Conservation (phyloP, 2,329 filamentous ascomycete genomes). For the Dryadomyces quercivorus region DNA sequence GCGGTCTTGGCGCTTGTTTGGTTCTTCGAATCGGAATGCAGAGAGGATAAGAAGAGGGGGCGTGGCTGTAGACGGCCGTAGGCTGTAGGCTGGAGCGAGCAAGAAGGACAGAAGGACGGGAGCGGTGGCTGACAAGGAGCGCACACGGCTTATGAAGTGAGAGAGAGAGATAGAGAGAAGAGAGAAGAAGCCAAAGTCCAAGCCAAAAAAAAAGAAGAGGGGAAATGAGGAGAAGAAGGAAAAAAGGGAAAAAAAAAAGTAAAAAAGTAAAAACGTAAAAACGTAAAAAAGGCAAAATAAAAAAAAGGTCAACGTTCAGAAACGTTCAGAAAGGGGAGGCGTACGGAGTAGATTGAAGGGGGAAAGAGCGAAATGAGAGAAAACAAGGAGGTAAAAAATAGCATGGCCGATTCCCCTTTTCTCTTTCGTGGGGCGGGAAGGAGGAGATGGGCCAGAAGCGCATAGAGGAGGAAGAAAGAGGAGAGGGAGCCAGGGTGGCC, state of each 20-base stretch:
- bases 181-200: too few relatives aligned
- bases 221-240: not conserved
- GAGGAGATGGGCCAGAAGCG: not conserved
- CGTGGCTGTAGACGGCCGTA: not conserved
- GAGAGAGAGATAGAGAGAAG: not conserved
- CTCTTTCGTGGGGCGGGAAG: slow-evolving; percentile 5
- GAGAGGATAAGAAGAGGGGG: not conserved
- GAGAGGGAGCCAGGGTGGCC: not conserved
- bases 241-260: slow-evolving; percentile 1
- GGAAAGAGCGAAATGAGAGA: slow-evolving; percentile 3
- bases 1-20: not conserved
- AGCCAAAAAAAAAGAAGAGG: not conserved
- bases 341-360: not conserved
- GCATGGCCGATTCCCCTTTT: not conserved
- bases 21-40: not conserved
- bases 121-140: not conserved
- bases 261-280: not conserved
- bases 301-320: too few relatives aligned
- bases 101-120: not conserved
- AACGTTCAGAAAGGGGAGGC: not conserved
- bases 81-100: not conserved
- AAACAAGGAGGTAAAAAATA: not conserved
- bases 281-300: too few relatives aligned
- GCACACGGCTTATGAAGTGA: not conserved
- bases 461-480: too few relatives aligned